phyloP scores from a whole-genome alignment of 768 basidiomycete species.

The Fomitopsis pulvina region DNA sequence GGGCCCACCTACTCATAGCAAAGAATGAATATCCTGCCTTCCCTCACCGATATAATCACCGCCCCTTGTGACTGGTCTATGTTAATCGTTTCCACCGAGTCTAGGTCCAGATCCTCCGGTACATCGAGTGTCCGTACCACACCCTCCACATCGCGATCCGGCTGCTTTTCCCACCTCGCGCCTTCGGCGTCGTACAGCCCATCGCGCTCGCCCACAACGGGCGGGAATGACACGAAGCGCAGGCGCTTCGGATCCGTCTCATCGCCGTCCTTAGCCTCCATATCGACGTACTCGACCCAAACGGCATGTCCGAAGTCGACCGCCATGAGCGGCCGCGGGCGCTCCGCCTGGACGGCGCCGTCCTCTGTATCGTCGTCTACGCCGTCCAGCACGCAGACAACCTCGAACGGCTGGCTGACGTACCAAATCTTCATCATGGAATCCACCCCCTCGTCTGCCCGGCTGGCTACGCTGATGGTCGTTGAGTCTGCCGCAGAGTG shows the following conservation, averaged over 20 bases:
- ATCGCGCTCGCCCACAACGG: slow-evolving; percentile 28
- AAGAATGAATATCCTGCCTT: slow-evolving; percentile 67
- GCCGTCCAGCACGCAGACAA: slow-evolving; percentile 54
- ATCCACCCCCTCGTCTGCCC: slow-evolving; percentile 22
- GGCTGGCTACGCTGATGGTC: background rate
- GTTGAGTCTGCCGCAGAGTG: background rate
- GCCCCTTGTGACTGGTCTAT: slow-evolving; percentile 74
- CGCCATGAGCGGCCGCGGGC: slow-evolving; percentile 66
- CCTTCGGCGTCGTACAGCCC: slow-evolving; percentile 15
- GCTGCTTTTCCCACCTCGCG: slow-evolving; percentile 9
- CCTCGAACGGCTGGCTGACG: slow-evolving; percentile 63
- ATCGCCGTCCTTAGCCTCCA: slow-evolving; percentile 21
- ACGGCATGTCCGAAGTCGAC: slow-evolving; percentile 87
- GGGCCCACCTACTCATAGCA: slow-evolving; percentile 42
- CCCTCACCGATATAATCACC: slow-evolving; percentile 59
- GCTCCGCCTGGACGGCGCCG: slow-evolving; percentile 30
- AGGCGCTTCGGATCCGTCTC: slow-evolving; percentile 42
- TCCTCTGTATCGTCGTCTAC: slow-evolving; percentile 33
- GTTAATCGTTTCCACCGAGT: slow-evolving; percentile 67
- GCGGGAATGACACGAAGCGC: slow-evolving; percentile 67
- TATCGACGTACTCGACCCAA: slow-evolving; percentile 58
- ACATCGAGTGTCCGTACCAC: slow-evolving; percentile 53
- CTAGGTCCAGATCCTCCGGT: slow-evolving; percentile 58
- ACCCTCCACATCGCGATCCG: slow-evolving; percentile 18
- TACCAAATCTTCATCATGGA: slow-evolving; percentile 67